Evolutionary conservation across 352 stramenopile species (phyloP), one percentile per base, ranked within the genome.

Genomic region (Phytophthora hibernalis): DNA sequence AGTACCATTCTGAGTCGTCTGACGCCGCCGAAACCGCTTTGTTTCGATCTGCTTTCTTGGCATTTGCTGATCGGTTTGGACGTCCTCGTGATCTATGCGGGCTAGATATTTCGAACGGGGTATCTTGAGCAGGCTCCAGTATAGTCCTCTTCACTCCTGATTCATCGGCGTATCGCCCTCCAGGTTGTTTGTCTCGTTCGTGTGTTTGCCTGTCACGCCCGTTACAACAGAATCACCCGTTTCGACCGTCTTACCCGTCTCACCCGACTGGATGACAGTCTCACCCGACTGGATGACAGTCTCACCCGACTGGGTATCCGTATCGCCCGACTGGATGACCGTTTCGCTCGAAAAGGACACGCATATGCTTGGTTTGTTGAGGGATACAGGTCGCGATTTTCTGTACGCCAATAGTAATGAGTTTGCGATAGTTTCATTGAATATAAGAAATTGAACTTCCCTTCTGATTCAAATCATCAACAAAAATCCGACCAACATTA

Each of bases 351-450:
- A n/a, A n/a, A n/a, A n/a, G n/a, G n/a, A n/a, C n/a, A n/a, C n/a
- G n/a, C n/a, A n/a, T n/a, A n/a, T n/a, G n/a, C n/a, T n/a, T n/a
- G 3, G 30, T 70, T 24, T 72, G 68, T 0, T 72, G 13, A 4
- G 62, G 63, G 3, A 76, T 72, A 38, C 68, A 69, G 1, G 44
- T 61, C 1, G 48, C 60, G 3, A 70, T n/a, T 40, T 33, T 54
- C 66, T 74, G 24, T 28, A 28, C 24, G 5, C 2, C 24, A 28
- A 28, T 28, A 28, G 2, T 6, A 28, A 28, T 28, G 24, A 28
- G 24, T 28, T 28, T 28, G 24, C 3, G 24, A 28, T 28, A 28
- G 24, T 6, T 28, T 28, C 24, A 28, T 28, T 28, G 24, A 60
- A 13, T 21, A 50, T 56, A 0, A 57, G 16, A 33, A 24, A 18